Evolutionary conservation across 1,284 basidiomycete species (phyloP), one percentile per base, ranked within the genome.

Genomic region (Coniophora puteana): DNA sequence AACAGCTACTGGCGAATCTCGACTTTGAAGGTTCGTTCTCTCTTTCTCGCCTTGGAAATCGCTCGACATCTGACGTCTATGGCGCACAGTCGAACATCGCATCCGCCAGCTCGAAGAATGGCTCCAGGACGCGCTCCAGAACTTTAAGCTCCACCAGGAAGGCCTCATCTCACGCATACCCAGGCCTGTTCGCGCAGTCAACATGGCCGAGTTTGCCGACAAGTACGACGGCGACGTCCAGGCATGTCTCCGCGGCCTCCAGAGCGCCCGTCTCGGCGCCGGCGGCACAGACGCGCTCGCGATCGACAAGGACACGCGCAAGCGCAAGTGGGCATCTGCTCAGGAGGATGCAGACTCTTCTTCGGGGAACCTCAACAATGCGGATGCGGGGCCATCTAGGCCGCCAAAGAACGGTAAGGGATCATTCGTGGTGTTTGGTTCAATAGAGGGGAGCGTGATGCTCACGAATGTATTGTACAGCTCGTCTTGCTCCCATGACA

Each of bases 191-290:
- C 76, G 85, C 30, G 65, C 63, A 23, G 76, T 89, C 55, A 78
- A 79, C 12, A 78, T 90, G 71, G 74, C 74, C 38, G 85, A 89
- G 36, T 88, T 90, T 58, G 76, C 73, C 20, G 78, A 79, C 40
- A 87, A 84, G 54, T 89, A 89, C 59, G 70, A 80, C 38, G 86
- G 83, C 2, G 78, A 86, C 51, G 67, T 87, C 16, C 78, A 85
- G 51, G 74, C 72, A 10, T 83, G 80, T 32, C 61, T 87, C 43
- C 71, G 76, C 47, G 83, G 76, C 8, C 61, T 79, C 38, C 82
- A 82, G 61, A 78, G 72, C 52, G 78, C 80, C 42, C 67, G 66
- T 40, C 58, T 79, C 38, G 68, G 66, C 10, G 68, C 64, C 25
- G 65, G 66, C 5, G n/a, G n/a, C n/a, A n/a, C n/a, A n/a, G 73